phyloP scores from a whole-genome alignment of 2,329 filamentous ascomycete genomes.

The Cladophialophora psammophila region DNA sequence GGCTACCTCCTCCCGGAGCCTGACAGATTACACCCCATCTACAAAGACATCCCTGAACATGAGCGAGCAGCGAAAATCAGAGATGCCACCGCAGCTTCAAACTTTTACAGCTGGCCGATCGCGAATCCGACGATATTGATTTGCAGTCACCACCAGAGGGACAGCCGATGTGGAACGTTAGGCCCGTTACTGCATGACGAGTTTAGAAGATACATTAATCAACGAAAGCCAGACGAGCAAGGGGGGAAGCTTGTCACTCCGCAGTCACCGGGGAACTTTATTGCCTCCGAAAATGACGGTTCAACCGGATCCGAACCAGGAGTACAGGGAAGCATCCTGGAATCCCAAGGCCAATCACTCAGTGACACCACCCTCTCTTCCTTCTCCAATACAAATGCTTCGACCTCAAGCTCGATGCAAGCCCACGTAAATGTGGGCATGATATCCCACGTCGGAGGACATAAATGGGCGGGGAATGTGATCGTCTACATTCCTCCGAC shows the following conservation, averaged over 20 bases:
- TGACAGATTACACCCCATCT: slow-evolving; percentile 62
- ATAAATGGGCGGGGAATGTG: slow-evolving; percentile 92
- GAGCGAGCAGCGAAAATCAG: slow-evolving; percentile 61
- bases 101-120: slow-evolving; percentile 45
- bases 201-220: slow-evolving; percentile 61
- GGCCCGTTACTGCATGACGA: slow-evolving; percentile 75
- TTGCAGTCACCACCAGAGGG: slow-evolving; percentile 84
- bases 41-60: slow-evolving; percentile 63
- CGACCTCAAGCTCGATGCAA: slow-evolving; percentile 26
- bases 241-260: slow-evolving; percentile 16
- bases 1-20: slow-evolving; percentile 60
- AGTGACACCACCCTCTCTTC: not conserved
- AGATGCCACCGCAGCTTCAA: slow-evolving; percentile 63
- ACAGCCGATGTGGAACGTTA: slow-evolving; percentile 80
- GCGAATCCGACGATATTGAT: slow-evolving; percentile 69
- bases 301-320: not conserved
- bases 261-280: slow-evolving; percentile 2
- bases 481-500: slow-evolving; percentile 71
- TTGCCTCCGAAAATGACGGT: slow-evolving; percentile 6
- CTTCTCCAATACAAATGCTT: slow-evolving; percentile 2
- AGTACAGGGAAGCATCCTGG: not conserved
- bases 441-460: slow-evolving; percentile 86
- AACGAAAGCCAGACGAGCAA: slow-evolving; percentile 5
- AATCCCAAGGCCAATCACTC: not conserved
- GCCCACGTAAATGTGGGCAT: slow-evolving; percentile 48